Evolutionary conservation across 2,329 filamentous ascomycete species (phyloP), one percentile per base, ranked within the genome.

Genomic region (Ophiostoma pallidulum): DNA sequence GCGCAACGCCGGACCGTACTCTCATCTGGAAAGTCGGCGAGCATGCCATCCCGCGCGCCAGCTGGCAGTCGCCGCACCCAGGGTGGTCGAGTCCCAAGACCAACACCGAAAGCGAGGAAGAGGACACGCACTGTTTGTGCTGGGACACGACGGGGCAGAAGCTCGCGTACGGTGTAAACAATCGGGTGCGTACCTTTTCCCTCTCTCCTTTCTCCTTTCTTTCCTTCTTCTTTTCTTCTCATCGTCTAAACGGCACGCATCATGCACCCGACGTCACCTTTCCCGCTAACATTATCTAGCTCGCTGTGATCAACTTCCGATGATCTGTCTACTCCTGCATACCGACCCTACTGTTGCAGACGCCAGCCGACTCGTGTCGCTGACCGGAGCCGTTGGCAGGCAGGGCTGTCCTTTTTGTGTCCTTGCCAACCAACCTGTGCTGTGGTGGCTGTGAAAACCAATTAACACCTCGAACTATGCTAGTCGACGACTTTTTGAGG

Each of bases 21-120:
- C 62, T 81, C 33, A 80, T 83, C 39, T 83, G 79, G 77, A 82
- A 80, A 58, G 73, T 81, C 12, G 77, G 74, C 51, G 78, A 78
- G 45, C 67, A 73, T 39, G 65, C 68, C 22, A 68, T 79, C 39
- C 79, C 79, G 4, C 69, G 75, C 39, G 79, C 79, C 14, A 76
- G 69, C 57, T 83, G 79, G 78, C 74, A 67, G 50, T 64, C 68
- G 22, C 65, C 71, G 9, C 75, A 80, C 53, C 65, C 70, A 1
- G 78, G 75, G 4, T 80, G 77, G 75, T 65, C 75, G 28, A 81
- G 73, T 50, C 77, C 77, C 18, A 75, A 71, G 56, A 68, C 68
- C 39, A 71, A 68, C 31, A 66, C 69, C 7, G 73, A 75, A 20
- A 59, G 66, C 1, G 77, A 80, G 19, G 77, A 80, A 38, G 77